Base-by-base conservation (phyloP, 306 rosid species). In the Sechiopsis laciniata region DNA sequence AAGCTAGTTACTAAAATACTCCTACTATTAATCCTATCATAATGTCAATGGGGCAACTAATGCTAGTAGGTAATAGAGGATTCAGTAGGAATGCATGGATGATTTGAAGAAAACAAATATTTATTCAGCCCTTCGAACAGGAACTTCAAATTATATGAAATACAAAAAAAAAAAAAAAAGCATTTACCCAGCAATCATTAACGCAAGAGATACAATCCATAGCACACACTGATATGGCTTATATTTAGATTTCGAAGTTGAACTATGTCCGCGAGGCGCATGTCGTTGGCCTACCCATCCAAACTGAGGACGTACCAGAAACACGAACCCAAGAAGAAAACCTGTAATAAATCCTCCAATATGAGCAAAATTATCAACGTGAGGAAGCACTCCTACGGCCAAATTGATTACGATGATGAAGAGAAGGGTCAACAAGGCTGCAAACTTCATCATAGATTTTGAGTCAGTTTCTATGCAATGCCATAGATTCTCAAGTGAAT, bases 141-240 rank as follows among this genome's bases (percentile, higher is more conserved):
- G 19, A 45, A 45, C 52, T 45, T 67, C 55, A 19, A 67, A 46
- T 45, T 13, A 11, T 40, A 40, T 45, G 55, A 17, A 42, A 45
- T 66, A 11, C 46, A 66, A 22, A 45, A 45, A 26, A 26, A 26
- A 2, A 26, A 1, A 22, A 45, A 45, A 26, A 26, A 26, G 29
- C 1, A 1, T 45, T 60, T 74, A 74, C 77, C 77, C 77, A 5
- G 58, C 50, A 42, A 74, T 74, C 51, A 74, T 14, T 42, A 74
- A 22, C 54, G 22, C n/a, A 32, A 74, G 50, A 74, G 77, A 64
- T 16, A 50, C 19, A 20, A 74, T 6, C 77, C 77, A 74, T 24
- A 74, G 77, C 55, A 50, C 70, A 51, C 62, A 74, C 58, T 74
- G 77, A 45, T 61, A 74, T 15, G 72, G 51, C 77, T 46, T 74